These are phyloP conservation scores for Cercospora sp. DNA, from an alignment of 2,329 filamentous ascomycete genomes.

Conservation along the genomic window DNA sequence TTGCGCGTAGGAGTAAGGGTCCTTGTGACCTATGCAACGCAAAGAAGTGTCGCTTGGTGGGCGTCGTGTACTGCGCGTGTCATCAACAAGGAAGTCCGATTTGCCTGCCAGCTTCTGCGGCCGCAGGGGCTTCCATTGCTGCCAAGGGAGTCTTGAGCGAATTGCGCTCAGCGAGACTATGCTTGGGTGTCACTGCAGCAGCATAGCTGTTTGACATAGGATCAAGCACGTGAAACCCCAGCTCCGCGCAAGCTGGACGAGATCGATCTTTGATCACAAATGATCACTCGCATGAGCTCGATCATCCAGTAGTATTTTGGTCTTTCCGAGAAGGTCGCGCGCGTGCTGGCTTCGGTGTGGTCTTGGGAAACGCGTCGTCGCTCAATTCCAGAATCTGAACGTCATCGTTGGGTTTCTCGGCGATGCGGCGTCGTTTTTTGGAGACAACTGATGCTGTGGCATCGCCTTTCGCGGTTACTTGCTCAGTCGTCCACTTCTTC, in stretches of 20 bases:
- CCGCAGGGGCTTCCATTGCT: background rate
- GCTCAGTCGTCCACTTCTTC: conserved; percentile 47
- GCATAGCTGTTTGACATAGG: background rate
- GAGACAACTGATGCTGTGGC: conserved; percentile 20
- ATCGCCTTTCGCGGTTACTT: conserved; percentile 29
- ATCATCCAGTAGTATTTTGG: background rate
- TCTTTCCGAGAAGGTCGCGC: background rate
- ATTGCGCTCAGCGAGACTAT: background rate
- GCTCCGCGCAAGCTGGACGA: background rate
- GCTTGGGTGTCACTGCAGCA: background rate
- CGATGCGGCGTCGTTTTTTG: conserved; percentile 33
- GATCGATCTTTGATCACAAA: background rate
- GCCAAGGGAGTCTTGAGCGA: background rate
- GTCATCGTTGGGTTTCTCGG: conserved; percentile 21
- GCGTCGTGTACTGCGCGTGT: background rate
- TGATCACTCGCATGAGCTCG: background rate
- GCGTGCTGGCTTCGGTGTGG: background rate
- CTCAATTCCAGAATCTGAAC: conserved; percentile 24
- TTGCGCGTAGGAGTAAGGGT: background rate
- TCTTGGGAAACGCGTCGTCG: conserved; percentile 14
- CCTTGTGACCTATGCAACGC: background rate
- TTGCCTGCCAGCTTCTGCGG: background rate
- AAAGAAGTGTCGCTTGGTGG: background rate
- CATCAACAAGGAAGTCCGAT: background rate
- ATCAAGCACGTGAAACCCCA: background rate